Percentiles rank a stretch among this genome's conserved stretches.
Conservation (phyloP, 2,329 filamentous ascomycete species). For the Ophiognomonia clavigignenti-juglandacearum region DNA sequence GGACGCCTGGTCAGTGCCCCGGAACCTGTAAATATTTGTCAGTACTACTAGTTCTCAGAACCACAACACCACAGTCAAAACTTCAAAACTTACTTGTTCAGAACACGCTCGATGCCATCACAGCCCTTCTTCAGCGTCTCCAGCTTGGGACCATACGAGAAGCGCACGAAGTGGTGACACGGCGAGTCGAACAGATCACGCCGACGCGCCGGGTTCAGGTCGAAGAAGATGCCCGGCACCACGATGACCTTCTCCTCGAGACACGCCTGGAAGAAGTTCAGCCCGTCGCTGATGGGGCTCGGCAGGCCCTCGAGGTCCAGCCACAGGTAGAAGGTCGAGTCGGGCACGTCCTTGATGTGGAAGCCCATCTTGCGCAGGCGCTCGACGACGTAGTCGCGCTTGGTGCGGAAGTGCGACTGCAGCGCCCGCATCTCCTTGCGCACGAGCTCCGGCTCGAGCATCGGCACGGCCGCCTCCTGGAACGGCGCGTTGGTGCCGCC, state of each 20-base stretch:
- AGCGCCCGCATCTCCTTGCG: constrained; percentile 82
- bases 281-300: constrained; percentile 78
- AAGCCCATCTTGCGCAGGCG: constrained; percentile 85
- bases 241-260: constrained; percentile 93
- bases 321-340: constrained; percentile 93
- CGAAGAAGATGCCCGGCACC: constrained; percentile 96
- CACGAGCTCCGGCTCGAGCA: constrained; percentile 85
- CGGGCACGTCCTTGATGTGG: constrained; percentile 74
- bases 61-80: background rate
- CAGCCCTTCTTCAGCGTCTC: constrained; percentile 72
- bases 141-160: constrained; percentile 81
- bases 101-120: constrained; percentile 78
- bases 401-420: constrained; percentile 82
- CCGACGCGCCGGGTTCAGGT: constrained; percentile 84
- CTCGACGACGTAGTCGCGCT: constrained; percentile 84
- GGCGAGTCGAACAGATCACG: constrained; percentile 91
- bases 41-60: too few species aligned
- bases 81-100: constrained; percentile 56
- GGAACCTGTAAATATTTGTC: too few species aligned
- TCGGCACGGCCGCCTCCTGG: constrained; percentile 86
- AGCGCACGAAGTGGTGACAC: constrained; percentile 85
- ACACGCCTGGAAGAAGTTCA: constrained; percentile 96
- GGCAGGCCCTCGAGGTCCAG: constrained; percentile 64
- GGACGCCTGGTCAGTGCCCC: too few species aligned
- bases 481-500: constrained; percentile 89